phyloP scores from a whole-genome alignment of 139 green algal species.

The Coelastrella sp. region DNA sequence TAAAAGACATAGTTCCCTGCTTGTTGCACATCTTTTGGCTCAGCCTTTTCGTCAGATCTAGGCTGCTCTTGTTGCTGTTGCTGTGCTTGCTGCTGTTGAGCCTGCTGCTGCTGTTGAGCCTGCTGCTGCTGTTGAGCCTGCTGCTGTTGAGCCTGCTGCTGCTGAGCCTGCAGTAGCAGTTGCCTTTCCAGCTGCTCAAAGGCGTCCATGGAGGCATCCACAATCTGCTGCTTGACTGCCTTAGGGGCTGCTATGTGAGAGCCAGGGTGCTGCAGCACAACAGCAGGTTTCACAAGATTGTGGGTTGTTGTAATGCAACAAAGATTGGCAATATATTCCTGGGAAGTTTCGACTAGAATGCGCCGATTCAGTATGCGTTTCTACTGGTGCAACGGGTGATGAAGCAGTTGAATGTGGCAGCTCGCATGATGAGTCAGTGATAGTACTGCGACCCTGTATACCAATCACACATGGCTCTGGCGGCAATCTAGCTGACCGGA shows the following conservation, averaged over 20 bases:
- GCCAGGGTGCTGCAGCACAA: not conserved
- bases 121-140: not conserved
- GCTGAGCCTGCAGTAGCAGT: conserved; percentile 8
- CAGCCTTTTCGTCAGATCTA: not conserved
- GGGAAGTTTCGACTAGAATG: too few relatives aligned
- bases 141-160: conserved; percentile 27
- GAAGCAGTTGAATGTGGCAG: too few relatives aligned
- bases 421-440: too few relatives aligned
- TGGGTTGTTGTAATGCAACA: not conserved
- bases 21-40: not conserved
- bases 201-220: conserved; percentile 43
- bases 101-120: not conserved
- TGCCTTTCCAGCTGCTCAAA: conserved; percentile 55
- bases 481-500: too few relatives aligned
- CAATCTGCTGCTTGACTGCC: not conserved
- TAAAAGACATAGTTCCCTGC: not conserved
- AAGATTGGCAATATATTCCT: not conserved
- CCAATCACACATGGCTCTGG: too few relatives aligned
- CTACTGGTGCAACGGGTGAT: too few relatives aligned
- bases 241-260: not conserved
- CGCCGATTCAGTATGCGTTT: too few relatives aligned
- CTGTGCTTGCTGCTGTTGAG: not conserved
- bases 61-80: not conserved
- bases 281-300: not conserved
- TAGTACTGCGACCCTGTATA: too few relatives aligned